phyloP scores from a whole-genome alignment of 1,139 yeast species.

The Saccharomyces hybrid region DNA sequence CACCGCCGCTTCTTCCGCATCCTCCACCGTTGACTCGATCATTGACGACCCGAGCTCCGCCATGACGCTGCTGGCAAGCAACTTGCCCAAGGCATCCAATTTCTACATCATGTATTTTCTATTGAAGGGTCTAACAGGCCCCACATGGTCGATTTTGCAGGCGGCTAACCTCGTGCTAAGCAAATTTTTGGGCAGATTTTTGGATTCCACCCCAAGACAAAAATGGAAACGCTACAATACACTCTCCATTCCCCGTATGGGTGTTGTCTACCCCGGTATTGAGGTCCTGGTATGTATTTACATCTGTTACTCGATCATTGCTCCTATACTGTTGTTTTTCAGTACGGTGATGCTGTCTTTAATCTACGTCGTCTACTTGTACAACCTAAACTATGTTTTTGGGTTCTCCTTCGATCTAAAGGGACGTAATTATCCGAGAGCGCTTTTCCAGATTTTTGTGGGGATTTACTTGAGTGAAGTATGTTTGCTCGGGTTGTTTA shows the following conservation, averaged over 20 bases:
- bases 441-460: conserved; percentile 56
- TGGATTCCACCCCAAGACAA: conserved; percentile 62
- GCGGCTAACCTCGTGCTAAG: conserved; percentile 39
- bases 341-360: conserved; percentile 52
- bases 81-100: conserved; percentile 67
- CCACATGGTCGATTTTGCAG: conserved; percentile 58
- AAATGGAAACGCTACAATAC: conserved; percentile 46
- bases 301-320: conserved; percentile 63
- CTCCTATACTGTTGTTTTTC: conserved; percentile 67
- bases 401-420: conserved; percentile 51
- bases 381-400: conserved; percentile 46
- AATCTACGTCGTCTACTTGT: conserved; percentile 57
- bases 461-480: conserved; percentile 62
- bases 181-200: conserved; percentile 33
- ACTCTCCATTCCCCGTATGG: conserved; percentile 54
- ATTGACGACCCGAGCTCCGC: conserved; percentile 46
- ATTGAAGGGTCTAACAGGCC: conserved; percentile 59
- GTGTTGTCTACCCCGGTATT: conserved; percentile 63
- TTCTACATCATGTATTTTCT: conserved; percentile 60
- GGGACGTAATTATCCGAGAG: conserved; percentile 61
- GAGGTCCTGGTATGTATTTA: conserved; percentile 69
- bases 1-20: conserved; percentile 74
- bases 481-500: conserved; percentile 59
- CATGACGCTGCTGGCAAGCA: conserved; percentile 48
- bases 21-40: conserved; percentile 56